These are phyloP conservation scores for Filobasidium floriforme DNA, from an alignment of 768 basidiomycete species.

Conservation along the genomic window DNA sequence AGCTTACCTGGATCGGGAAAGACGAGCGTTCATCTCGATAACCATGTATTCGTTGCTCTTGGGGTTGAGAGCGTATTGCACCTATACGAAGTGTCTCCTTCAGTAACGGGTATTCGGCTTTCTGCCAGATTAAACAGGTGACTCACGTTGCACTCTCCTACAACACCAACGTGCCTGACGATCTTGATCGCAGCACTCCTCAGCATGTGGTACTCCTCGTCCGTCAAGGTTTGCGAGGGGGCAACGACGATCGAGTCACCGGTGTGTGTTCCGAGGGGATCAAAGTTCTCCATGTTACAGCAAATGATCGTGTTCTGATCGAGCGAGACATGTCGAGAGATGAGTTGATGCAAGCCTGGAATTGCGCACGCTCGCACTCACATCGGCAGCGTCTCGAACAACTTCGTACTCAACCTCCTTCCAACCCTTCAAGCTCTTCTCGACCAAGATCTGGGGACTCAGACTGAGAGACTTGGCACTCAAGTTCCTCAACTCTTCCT, in stretches of 20 bases:
- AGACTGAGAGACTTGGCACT: conserved; percentile 83
- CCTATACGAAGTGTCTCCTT: conserved; percentile 39
- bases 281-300: conserved; percentile 81
- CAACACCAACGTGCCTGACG: conserved; percentile 55
- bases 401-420: conserved; percentile 99
- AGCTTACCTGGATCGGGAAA: conserved; percentile 60
- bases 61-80: conserved; percentile 96
- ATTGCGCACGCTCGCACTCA: conserved; percentile 48
- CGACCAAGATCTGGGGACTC: conserved; percentile 91
- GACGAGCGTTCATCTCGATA: conserved; percentile 93
- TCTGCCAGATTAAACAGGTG: not conserved
- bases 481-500: conserved; percentile 88
- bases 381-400: conserved; percentile 93
- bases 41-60: conserved; percentile 89
- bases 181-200: conserved; percentile 96
- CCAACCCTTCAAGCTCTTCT: conserved; percentile 98
- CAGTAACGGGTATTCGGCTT: not conserved
- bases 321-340: not conserved
- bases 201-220: conserved; percentile 98
- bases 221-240: conserved; percentile 92
- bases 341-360: not conserved
- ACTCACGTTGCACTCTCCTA: conserved; percentile 45
- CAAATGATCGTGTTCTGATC: conserved; percentile 93
- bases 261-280: conserved; percentile 96
- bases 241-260: conserved; percentile 99